Evolutionary conservation across 495 filamentous ascomycete species (phyloP), one percentile per base, ranked within the genome.

Genomic region (Alectoria sarmentosa): DNA sequence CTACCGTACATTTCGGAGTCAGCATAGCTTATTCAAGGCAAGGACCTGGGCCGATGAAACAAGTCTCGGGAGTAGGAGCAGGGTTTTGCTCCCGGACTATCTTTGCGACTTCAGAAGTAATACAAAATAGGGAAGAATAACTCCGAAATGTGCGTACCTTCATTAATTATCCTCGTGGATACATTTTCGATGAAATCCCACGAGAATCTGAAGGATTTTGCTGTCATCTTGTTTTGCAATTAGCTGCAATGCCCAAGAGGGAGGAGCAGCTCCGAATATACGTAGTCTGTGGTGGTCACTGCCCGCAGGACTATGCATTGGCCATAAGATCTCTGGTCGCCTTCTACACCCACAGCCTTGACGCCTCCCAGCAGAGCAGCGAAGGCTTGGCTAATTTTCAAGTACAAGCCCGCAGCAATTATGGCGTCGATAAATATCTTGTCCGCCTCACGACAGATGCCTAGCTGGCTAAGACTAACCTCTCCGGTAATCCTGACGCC

Each of bases 401-500:
- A 76, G 72, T 98, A 98, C 3, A 97, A 72, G 26, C 91, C 94
- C 3, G 90, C 92, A 38, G 85, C 86, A 57, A 77, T 80, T 76
- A 98, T 96, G 84, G 89, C 89, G 61, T 83, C 80, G 70, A 97
- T 95, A 78, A 93, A 98, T 63, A 81, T 80, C 66, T 89, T 74
- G 73, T 98, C 94, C 4, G 94, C 94, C 70, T 90, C 77, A 23
- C 92, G 82, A 21, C 86, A 91, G 44, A 96, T 95, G 34, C 83
- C 82, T 34, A 97, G 86, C 60, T 86, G 83, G 69, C 92, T 88
- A 6, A 79, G 78, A 15, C 88, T 96, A 7, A 97, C 89, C 64
- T 96, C 93, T 44, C 94, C 94, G 1, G 96, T 78, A 58, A 98
- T 87, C 59, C 94, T 85, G 70, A 98, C 91, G 30, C 87, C 94